Percentiles rank a stretch among this genome's conserved stretches.
Conservation (phyloP, 176 grass and related monocot genomes). For the Triticum timopheevii region DNA sequence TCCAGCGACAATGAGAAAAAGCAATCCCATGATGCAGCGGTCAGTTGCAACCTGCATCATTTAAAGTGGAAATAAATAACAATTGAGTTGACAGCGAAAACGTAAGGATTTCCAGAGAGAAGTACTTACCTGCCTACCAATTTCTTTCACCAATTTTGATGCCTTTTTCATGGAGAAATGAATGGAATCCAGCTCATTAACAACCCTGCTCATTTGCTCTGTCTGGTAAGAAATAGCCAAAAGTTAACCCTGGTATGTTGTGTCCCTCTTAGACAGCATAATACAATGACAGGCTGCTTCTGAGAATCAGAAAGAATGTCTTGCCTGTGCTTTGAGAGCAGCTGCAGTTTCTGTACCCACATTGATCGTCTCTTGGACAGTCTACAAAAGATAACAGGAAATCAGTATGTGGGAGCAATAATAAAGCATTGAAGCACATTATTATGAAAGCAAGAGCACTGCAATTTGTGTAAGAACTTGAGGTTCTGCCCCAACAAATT, state of each 20-base stretch:
- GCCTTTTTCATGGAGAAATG: slow-evolving; percentile 98
- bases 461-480: neutral
- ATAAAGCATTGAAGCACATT: neutral
- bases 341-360: slow-evolving; percentile 90
- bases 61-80: slow-evolving; percentile 15
- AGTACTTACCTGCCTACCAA: slow-evolving; percentile 70
- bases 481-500: neutral
- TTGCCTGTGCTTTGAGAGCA: slow-evolving; percentile 88
- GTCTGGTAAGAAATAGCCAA: slow-evolving; percentile 58
- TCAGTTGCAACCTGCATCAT: slow-evolving; percentile 82
- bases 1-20: slow-evolving; percentile 91
- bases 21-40: slow-evolving; percentile 90
- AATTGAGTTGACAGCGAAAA: neutral
- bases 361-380: slow-evolving; percentile 86
- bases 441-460: neutral
- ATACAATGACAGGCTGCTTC: slow-evolving; percentile 4
- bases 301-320: slow-evolving; percentile 9
- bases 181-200: slow-evolving; percentile 96
- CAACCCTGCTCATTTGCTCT: slow-evolving; percentile 93
- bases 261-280: neutral
- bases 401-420: slow-evolving; percentile 29
- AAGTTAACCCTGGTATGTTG: neutral
- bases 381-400: slow-evolving; percentile 50
- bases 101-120: neutral
- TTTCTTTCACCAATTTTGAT: slow-evolving; percentile 91